phyloP scores from a whole-genome alignment of 495 filamentous ascomycete species.

The Penicillium diatomitis region DNA sequence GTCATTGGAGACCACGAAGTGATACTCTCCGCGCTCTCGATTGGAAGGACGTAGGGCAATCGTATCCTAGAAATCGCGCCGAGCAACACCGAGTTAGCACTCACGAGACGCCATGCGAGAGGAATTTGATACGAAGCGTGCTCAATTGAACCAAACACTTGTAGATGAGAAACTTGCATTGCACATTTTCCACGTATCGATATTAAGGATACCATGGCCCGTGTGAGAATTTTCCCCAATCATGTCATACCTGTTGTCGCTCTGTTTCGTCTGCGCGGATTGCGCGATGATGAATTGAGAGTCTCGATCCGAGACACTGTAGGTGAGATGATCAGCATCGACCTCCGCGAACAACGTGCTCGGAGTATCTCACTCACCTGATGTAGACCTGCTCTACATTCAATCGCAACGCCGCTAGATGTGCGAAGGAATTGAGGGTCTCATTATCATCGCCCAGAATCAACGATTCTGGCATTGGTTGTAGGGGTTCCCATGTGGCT shows the following conservation, averaged over 20 bases:
- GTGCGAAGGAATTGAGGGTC: conserved; percentile 45
- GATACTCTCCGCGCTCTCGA: conserved; percentile 10
- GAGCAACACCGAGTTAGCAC: background rate
- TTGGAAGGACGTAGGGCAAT: conserved; percentile 29
- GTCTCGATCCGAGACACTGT: conserved; percentile 47
- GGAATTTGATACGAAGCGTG: too few relatives aligned
- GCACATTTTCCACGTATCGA: conserved; percentile 38
- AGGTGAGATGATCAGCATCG: background rate
- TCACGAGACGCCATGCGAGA: background rate
- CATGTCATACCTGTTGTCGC: conserved; percentile 7
- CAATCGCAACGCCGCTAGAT: conserved; percentile 40
- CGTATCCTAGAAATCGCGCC: conserved; percentile 8
- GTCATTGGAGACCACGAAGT: conserved; percentile 34
- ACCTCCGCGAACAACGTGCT: background rate
- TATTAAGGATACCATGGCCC: conserved; percentile 31
- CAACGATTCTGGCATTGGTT: conserved; percentile 13
- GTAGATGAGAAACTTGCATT: conserved; percentile 13
- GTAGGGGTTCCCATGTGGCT: background rate
- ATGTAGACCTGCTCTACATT: conserved; percentile 38
- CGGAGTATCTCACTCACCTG: conserved; percentile 14
- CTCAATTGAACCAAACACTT: background rate
- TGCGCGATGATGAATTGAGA: conserved; percentile 51
- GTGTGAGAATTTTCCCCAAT: conserved; percentile 19
- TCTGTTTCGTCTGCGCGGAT: conserved; percentile 33
- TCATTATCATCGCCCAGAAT: conserved; percentile 36